Base-by-base conservation (phyloP, 2,329 filamentous ascomycete species). In the Ceratocystis cubensis region DNA sequence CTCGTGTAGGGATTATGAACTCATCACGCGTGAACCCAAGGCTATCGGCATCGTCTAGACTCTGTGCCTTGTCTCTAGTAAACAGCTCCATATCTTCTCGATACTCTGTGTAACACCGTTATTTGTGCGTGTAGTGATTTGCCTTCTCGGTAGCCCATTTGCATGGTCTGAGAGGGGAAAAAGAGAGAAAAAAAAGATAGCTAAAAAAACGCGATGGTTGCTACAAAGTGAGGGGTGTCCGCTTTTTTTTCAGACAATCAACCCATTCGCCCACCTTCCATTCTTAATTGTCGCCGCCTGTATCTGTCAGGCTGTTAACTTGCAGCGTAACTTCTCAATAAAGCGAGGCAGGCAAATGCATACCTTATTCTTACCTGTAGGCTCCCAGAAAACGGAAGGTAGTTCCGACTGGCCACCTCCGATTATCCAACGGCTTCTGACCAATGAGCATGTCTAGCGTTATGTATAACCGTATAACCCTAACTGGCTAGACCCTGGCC, bases 1-100 rank as follows among this genome's bases (percentile, higher is more conserved):
- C 70, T 67, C 70, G 73, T 67, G 72, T 87, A 1, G 89, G 90
- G 65, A 93, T 86, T 62, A 86, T 80, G 73, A 91, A 94, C 71
- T 91, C 81, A 6, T 82, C 74, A 50, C 88, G 81, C 65, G 86
- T 80, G 56, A 76, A 75, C 10, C 75, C 75, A 41, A 88, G 74
- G 13, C 78, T 75, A 71, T 88, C 85, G 67, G 80, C 74, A 0
- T 75, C 74, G 73, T 88, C 86, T 13, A 87, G 76, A 30, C 30
- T 48, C 20, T 65, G 48, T 30, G 69, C 69, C 3, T 70, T 59
- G 13, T 66, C 67, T 44, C 66, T 66, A 2, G 68, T 67, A 6
- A 63, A 65, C 13, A 45, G 28, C 15, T 22, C 50, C 63, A 65
- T 65, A 5, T 50, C 44, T 37, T 45, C 28, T n/a, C n/a, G 33